These are phyloP conservation scores for Umbelopsis isabellina DNA, from an alignment of 192 early-diverging fungal species.

Conservation along the genomic window DNA sequence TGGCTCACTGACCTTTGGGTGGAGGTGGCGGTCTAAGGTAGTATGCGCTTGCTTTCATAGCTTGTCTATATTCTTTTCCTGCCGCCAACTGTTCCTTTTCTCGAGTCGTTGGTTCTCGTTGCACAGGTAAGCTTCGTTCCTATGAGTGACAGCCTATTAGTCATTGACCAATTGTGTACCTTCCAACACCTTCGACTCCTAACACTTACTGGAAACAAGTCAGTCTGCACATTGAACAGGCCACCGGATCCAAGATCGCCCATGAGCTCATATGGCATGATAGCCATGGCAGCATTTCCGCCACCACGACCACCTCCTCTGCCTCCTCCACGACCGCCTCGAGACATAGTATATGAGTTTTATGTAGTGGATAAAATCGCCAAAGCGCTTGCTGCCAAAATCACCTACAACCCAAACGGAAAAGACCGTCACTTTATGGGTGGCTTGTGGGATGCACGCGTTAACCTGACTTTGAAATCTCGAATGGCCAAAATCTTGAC, in stretches of 20 bases:
- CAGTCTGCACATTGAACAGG: slow-evolving; percentile 41
- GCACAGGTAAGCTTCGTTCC: slow-evolving; percentile 37
- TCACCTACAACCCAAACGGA: too few relatives aligned
- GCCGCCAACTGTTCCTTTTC: slow-evolving; percentile 28
- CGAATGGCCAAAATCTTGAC: too few relatives aligned
- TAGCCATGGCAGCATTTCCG: slow-evolving; percentile 29
- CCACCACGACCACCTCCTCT: slow-evolving; percentile 30
- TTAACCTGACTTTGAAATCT: too few relatives aligned
- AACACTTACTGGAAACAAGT: slow-evolving; percentile 37
- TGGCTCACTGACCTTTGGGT: slow-evolving; percentile 23
- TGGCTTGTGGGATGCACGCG: too few relatives aligned
- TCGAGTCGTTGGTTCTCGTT: slow-evolving; percentile 28
- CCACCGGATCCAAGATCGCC: slow-evolving; percentile 34
- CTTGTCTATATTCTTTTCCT: slow-evolving; percentile 22
- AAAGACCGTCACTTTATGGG: too few relatives aligned
- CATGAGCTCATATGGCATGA: slow-evolving; percentile 39
- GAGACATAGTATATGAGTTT: slow-evolving; percentile 1
- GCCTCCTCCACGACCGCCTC: slow-evolving; percentile 34
- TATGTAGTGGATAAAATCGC: not conserved
- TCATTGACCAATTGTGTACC: not conserved
- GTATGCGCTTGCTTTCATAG: slow-evolving; percentile 26
- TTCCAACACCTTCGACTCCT: not conserved
- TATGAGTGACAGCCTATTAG: not conserved
- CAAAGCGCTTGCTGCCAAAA: too few relatives aligned
- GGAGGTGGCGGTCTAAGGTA: slow-evolving; percentile 28